Conservation (phyloP, 2,329 filamentous ascomycete species). For the Coleophoma cylindrospora region DNA sequence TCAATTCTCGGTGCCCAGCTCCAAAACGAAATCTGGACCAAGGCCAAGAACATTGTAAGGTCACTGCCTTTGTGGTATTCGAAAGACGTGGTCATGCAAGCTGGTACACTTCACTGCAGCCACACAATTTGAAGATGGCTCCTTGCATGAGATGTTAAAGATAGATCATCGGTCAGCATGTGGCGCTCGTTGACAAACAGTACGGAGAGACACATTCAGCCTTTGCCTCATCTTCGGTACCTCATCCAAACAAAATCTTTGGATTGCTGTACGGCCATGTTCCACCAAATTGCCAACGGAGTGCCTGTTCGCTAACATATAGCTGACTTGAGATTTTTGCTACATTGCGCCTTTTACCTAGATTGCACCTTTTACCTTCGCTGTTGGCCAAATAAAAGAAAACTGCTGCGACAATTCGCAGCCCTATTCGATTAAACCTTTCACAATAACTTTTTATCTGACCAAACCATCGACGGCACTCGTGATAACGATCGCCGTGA, state of each 20-base stretch:
- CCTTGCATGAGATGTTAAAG: too few species aligned
- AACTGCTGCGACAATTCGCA: background rate
- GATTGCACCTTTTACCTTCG: background rate
- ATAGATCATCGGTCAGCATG: too few species aligned
- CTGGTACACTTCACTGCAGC: constrained; percentile 6
- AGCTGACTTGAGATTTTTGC: background rate
- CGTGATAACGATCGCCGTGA: background rate
- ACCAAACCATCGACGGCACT: background rate
- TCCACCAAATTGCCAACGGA: too few species aligned
- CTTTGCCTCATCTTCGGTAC: too few species aligned
- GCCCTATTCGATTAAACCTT: background rate
- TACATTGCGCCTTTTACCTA: background rate
- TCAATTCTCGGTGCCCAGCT: constrained; percentile 30
- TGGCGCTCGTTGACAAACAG: too few species aligned
- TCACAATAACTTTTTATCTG: background rate
- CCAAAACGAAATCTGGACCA: constrained; percentile 13
- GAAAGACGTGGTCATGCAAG: constrained; percentile 8
- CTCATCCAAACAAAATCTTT: too few species aligned
- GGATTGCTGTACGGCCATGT: too few species aligned
- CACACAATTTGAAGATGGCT: too few species aligned
- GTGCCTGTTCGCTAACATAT: too few species aligned
- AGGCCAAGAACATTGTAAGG: constrained; percentile 6
- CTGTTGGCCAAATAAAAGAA: background rate
- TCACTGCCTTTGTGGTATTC: constrained; percentile 6
- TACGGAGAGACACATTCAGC: too few species aligned